A percentile compares a stretch with the other conserved stretches of the same genome.
Evolutionary conservation across 345 rosid species (phyloP).

Genomic region (Orychophragmus violaceus): DNA sequence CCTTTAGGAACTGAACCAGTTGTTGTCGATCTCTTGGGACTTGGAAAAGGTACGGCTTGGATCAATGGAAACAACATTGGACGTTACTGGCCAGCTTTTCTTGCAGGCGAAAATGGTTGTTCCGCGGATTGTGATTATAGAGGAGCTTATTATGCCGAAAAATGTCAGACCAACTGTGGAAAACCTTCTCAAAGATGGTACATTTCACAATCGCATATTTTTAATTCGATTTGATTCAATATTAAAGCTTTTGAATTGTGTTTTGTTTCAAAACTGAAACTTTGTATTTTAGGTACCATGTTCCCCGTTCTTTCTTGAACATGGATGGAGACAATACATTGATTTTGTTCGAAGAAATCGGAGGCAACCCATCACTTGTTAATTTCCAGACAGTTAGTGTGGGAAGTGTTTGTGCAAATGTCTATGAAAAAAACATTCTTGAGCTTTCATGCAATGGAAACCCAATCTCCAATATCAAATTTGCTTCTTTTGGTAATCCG

Average conservation of each 20-base stretch:
- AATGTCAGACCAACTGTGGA: constrained; percentile 39
- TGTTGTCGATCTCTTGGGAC: constrained; percentile 49
- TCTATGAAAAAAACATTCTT: constrained; percentile 31
- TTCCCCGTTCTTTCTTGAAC: constrained; percentile 42
- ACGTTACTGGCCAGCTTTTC: constrained; percentile 43
- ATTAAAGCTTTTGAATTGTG: too few relatives aligned
- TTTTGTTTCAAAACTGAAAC: too few relatives aligned
- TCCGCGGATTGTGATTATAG: constrained; percentile 33
- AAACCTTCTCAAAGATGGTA: constrained; percentile 53
- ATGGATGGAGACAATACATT: constrained; percentile 28
- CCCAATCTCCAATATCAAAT: constrained; percentile 23
- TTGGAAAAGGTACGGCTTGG: constrained; percentile 70
- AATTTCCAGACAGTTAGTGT: constrained; percentile 28
- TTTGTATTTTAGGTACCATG: constrained; percentile 41
- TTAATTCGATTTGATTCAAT: too few relatives aligned
- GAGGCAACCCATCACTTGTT: constrained; percentile 39
- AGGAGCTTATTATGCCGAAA: constrained; percentile 24
- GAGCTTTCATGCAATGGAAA: constrained; percentile 44
- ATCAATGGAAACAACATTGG: constrained; percentile 46
- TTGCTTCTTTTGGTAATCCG: constrained; percentile 49
- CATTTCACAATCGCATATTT: not conserved
- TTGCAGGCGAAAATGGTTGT: constrained; percentile 32
- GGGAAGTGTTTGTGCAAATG: constrained; percentile 34
- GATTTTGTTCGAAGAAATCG: constrained; percentile 57
- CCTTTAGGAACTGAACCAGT: constrained; percentile 49